Conservation (phyloP, 805 yeast genomes). For the Yamadazyma philogaea region DNA sequence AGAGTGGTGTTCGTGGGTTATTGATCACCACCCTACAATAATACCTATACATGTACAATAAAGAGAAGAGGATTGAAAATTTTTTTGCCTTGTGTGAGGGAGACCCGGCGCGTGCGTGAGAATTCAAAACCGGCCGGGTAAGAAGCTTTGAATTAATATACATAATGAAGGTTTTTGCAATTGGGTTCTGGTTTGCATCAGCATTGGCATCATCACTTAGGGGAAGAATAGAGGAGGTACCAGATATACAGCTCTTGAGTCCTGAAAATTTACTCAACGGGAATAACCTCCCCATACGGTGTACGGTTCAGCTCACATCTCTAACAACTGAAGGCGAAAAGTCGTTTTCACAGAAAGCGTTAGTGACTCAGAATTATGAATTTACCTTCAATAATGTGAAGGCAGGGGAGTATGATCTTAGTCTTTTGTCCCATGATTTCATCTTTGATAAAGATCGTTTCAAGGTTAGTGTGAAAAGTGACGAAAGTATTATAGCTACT, state of each 20-base stretch:
- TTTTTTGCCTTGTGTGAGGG: slow-evolving; percentile 3
- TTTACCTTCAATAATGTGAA: slow-evolving; percentile 24
- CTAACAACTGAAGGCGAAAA: background rate
- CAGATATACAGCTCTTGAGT: slow-evolving; percentile 10
- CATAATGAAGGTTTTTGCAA: background rate
- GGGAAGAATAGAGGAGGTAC: slow-evolving; percentile 30
- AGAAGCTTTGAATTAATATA: background rate
- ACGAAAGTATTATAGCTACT: slow-evolving; percentile 20
- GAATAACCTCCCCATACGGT: slow-evolving; percentile 30
- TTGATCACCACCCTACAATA: slow-evolving; percentile 45
- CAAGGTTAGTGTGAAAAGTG: slow-evolving; percentile 21
- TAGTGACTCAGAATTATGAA: slow-evolving; percentile 24
- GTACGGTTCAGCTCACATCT: slow-evolving; percentile 22
- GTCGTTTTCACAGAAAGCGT: slow-evolving; percentile 7
- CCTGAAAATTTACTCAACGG: slow-evolving; percentile 29
- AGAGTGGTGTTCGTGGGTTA: slow-evolving; percentile 42
- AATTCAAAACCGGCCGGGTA: background rate
- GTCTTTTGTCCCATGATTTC: slow-evolving; percentile 36
- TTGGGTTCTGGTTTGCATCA: background rate
- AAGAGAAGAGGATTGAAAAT: slow-evolving; percentile 4
- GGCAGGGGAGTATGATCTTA: slow-evolving; percentile 34
- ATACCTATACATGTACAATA: slow-evolving; percentile 43
- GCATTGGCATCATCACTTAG: background rate
- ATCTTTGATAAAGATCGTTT: slow-evolving; percentile 23
- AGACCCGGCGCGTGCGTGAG: slow-evolving; percentile 1